phyloP scores from a whole-genome alignment of 805 yeast genomes.

The Yamadazyma laniorum region DNA sequence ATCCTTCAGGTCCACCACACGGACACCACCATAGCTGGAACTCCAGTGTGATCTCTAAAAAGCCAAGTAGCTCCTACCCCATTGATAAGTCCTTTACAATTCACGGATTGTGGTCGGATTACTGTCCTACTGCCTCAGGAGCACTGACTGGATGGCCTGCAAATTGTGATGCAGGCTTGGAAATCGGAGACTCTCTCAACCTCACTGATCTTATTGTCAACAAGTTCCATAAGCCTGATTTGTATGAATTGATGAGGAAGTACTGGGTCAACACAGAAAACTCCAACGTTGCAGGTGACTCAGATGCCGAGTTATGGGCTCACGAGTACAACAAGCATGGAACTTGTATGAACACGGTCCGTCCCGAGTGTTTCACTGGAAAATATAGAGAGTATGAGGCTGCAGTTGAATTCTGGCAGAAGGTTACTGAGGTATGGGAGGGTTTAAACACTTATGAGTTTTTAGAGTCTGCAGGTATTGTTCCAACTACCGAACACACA shows the following conservation, averaged over 20 bases:
- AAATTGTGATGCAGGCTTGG: constrained; percentile 65
- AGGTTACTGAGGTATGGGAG: constrained; percentile 27
- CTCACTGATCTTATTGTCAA: constrained; percentile 36
- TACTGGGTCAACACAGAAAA: constrained; percentile 61
- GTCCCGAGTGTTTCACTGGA: constrained; percentile 63
- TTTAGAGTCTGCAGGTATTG: constrained; percentile 65
- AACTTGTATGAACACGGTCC: constrained; percentile 81
- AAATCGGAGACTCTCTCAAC: constrained; percentile 35
- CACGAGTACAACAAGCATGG: constrained; percentile 96
- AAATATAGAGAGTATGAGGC: constrained; percentile 21
- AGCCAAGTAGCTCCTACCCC: constrained; percentile 21
- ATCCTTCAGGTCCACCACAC: constrained; percentile 1
- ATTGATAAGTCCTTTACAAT: constrained; percentile 35
- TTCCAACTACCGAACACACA: constrained; percentile 57
- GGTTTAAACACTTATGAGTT: constrained; percentile 57
- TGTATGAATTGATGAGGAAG: constrained; percentile 54
- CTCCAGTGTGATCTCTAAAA: constrained; percentile 1
- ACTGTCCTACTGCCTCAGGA: constrained; percentile 59
- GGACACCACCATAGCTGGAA: constrained; percentile 1
- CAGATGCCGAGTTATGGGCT: constrained; percentile 56
- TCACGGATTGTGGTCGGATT: constrained; percentile 48
- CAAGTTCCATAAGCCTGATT: constrained; percentile 45
- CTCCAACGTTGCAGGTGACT: constrained; percentile 62
- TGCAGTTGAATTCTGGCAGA: constrained; percentile 30
- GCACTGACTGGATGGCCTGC: constrained; percentile 54